phyloP scores from a whole-genome alignment of 768 basidiomycete species.

The Kwoniella mangroviensis region DNA sequence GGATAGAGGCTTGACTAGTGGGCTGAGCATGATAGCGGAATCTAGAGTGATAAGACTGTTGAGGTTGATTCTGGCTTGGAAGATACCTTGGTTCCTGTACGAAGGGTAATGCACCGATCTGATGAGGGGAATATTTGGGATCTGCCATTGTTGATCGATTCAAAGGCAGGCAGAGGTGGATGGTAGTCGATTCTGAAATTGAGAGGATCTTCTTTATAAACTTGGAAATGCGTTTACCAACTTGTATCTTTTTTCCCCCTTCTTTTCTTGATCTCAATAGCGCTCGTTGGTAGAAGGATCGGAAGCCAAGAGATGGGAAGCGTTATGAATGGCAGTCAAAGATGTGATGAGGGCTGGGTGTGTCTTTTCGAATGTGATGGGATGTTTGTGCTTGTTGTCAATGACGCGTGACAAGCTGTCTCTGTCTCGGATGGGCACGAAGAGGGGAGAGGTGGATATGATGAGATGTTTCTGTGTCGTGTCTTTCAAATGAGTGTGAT shows the following conservation, averaged over 20 bases:
- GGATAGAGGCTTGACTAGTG: constrained; percentile 12
- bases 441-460: not conserved
- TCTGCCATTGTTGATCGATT: constrained; percentile 6
- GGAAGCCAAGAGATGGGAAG: too few relatives aligned
- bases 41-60: constrained; percentile 21
- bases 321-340: not conserved
- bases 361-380: not conserved
- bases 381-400: not conserved
- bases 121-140: constrained; percentile 16
- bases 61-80: constrained; percentile 3
- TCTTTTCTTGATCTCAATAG: not conserved
- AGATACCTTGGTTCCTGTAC: constrained; percentile 2
- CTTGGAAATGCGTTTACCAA: not conserved
- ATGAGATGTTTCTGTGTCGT: too few relatives aligned
- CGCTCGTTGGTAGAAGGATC: too few relatives aligned
- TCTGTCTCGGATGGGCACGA: not conserved
- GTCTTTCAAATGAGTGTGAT: not conserved
- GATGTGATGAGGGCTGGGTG: not conserved
- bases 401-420: not conserved
- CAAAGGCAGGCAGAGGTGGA: not conserved
- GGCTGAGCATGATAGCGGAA: constrained; percentile 24
- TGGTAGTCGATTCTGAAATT: not conserved
- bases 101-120: constrained; percentile 21
- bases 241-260: not conserved
- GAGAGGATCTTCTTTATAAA: not conserved